phyloP scores from a whole-genome alignment of 2,329 filamentous ascomycete genomes.

The Mycosphaerella sp. region DNA sequence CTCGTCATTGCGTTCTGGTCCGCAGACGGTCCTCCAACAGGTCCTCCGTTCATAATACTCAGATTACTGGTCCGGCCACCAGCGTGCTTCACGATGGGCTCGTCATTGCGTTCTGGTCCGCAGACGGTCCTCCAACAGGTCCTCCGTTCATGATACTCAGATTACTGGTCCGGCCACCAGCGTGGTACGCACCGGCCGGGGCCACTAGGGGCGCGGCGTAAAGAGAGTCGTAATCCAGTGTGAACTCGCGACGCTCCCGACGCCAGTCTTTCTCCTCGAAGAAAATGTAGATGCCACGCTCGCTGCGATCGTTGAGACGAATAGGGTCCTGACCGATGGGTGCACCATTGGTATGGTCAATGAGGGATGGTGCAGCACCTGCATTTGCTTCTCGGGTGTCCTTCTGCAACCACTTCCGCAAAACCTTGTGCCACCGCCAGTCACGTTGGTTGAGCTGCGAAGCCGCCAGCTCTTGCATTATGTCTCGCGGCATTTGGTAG shows the following conservation, averaged over 20 bases:
- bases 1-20: conserved; percentile 7
- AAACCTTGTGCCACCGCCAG: conserved; percentile 51
- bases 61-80: conserved; percentile 1
- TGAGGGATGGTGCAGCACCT: conserved; percentile 28
- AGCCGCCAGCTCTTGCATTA: conserved; percentile 60
- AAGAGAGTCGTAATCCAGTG: conserved; percentile 45
- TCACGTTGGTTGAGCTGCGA: conserved; percentile 51
- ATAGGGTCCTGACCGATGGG: conserved; percentile 34
- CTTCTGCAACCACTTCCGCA: conserved; percentile 52
- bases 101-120: conserved; percentile 5
- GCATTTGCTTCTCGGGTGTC: conserved; percentile 38
- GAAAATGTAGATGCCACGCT: conserved; percentile 51
- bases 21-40: conserved; percentile 1
- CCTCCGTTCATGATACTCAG: conserved; percentile 6
- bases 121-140: conserved; percentile 1
- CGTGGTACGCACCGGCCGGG: not conserved
- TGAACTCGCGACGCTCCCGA: conserved; percentile 47
- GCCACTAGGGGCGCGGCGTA: conserved; percentile 1
- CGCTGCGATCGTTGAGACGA: conserved; percentile 42
- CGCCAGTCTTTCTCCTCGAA: conserved; percentile 51
- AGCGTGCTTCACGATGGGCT: conserved; percentile 1
- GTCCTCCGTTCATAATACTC: conserved; percentile 4
- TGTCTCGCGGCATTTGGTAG: conserved; percentile 60
- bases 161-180: not conserved
- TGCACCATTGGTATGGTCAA: conserved; percentile 27